Conservation (phyloP, 306 rosid species). For the Quercus parvula region DNA sequence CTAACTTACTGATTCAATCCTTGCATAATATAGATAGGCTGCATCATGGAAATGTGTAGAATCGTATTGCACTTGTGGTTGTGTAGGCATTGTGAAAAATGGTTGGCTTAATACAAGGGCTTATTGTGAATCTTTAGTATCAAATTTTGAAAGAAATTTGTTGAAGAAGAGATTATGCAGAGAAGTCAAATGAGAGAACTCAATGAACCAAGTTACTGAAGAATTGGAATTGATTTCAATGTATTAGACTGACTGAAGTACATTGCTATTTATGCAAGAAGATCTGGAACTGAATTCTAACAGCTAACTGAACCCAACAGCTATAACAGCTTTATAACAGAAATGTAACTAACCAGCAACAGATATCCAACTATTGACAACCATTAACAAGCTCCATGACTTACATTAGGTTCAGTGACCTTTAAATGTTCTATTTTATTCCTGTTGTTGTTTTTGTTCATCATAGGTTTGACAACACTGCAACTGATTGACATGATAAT, state of each 20-base stretch:
- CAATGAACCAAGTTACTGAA: too few relatives aligned
- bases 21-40: not conserved
- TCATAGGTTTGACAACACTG: not conserved
- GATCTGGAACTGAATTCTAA: too few relatives aligned
- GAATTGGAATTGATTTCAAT: too few relatives aligned
- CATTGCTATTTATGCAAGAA: too few relatives aligned
- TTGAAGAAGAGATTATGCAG: too few relatives aligned
- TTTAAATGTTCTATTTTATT: not conserved
- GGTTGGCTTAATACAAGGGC: not conserved
- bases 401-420: not conserved
- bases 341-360: too few relatives aligned
- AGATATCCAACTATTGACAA: too few relatives aligned
- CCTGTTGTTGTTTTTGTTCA: not conserved
- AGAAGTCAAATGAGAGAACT: too few relatives aligned
- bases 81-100: not conserved
- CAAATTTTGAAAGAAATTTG: not conserved
- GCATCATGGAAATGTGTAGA: not conserved
- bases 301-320: too few relatives aligned
- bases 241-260: too few relatives aligned
- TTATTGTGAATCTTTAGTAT: not conserved
- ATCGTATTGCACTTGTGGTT: not conserved
- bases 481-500: not conserved
- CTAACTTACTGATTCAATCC: not conserved
- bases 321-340: too few relatives aligned
- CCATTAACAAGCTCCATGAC: too few relatives aligned